Conservation (phyloP, 192 early-diverging fungal species). For the Linderina pennispora region DNA sequence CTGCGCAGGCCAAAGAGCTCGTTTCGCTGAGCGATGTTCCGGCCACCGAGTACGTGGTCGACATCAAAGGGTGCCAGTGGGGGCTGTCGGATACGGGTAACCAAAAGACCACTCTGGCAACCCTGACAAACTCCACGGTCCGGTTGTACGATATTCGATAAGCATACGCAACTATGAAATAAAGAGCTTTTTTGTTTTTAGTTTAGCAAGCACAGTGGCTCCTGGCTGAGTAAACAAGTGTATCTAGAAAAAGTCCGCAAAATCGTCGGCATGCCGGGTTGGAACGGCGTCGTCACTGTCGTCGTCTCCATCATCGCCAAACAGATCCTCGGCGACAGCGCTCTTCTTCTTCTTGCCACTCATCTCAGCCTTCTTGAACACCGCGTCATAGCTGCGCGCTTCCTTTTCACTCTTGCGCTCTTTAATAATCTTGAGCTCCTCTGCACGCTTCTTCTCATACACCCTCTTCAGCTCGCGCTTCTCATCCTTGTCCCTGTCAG, state of each 20-base stretch:
- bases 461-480: conserved; percentile 21
- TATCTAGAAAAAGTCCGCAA: conserved; percentile 22
- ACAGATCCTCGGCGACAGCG: conserved; percentile 13
- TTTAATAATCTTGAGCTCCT: conserved; percentile 27
- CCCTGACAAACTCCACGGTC: conserved; percentile 20
- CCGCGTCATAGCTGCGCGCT: conserved; percentile 19
- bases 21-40: conserved; percentile 5
- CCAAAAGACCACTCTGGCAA: conserved; percentile 10
- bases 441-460: conserved; percentile 43
- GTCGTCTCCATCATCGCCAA: conserved; percentile 20
- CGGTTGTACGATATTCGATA: conserved; percentile 24
- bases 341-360: conserved; percentile 15
- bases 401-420: conserved; percentile 38
- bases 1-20: background rate
- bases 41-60: conserved; percentile 17
- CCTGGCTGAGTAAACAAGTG: too few species aligned
- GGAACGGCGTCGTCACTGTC: background rate
- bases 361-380: conserved; percentile 44
- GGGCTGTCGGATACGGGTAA: background rate
- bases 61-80: conserved; percentile 30
- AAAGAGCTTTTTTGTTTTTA: too few species aligned
- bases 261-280: conserved; percentile 8
- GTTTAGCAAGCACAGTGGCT: too few species aligned
- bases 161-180: too few species aligned
- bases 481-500: conserved; percentile 48